Percentiles rank a stretch among this genome's conserved stretches.
Evolutionary conservation across 2,329 filamentous ascomycete genomes (phyloP).

Genomic region (Pseudocercospora pini-densiflorae): DNA sequence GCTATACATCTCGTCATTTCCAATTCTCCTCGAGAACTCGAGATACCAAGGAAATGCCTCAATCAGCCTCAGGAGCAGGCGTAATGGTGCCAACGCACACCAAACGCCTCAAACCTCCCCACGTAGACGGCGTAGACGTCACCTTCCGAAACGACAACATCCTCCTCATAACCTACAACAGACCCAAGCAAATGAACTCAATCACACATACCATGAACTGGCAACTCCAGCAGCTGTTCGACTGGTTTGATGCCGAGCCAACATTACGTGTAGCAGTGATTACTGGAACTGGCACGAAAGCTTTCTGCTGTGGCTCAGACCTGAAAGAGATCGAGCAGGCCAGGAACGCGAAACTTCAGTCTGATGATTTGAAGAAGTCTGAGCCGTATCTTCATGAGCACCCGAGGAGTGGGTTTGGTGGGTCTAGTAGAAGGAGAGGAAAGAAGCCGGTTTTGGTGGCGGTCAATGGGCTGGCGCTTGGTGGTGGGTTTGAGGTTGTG

Average conservation of each 20-base stretch:
- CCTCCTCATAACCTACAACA: constrained; percentile 57
- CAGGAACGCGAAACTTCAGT: constrained; percentile 18
- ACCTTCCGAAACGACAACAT: constrained; percentile 52
- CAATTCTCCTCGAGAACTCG: no score
- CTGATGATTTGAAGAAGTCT: constrained; percentile 21
- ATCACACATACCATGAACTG: constrained; percentile 49
- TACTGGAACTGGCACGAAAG: constrained; percentile 57
- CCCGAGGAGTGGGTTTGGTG: constrained; percentile 54
- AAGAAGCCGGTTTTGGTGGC: constrained; percentile 64
- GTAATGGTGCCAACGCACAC: constrained; percentile 1
- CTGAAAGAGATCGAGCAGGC: constrained; percentile 51
- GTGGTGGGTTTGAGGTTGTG: constrained; percentile 61
- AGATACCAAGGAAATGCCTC: neutral
- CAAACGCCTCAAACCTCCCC: constrained; percentile 30
- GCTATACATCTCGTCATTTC: no score
- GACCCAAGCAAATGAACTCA: constrained; percentile 53
- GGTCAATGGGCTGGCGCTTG: constrained; percentile 61
- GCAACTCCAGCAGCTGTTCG: constrained; percentile 55
- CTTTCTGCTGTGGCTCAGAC: constrained; percentile 62
- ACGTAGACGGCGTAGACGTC: constrained; percentile 36
- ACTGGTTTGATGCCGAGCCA: constrained; percentile 55
- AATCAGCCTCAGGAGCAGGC: neutral
- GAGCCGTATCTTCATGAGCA: constrained; percentile 28
- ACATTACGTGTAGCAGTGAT: constrained; percentile 42
- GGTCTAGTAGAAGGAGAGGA: constrained; percentile 58